These are phyloP conservation scores for Zygoascus sp. DNA, from an alignment of 1,139 yeast genomes.

Conservation along the genomic window DNA sequence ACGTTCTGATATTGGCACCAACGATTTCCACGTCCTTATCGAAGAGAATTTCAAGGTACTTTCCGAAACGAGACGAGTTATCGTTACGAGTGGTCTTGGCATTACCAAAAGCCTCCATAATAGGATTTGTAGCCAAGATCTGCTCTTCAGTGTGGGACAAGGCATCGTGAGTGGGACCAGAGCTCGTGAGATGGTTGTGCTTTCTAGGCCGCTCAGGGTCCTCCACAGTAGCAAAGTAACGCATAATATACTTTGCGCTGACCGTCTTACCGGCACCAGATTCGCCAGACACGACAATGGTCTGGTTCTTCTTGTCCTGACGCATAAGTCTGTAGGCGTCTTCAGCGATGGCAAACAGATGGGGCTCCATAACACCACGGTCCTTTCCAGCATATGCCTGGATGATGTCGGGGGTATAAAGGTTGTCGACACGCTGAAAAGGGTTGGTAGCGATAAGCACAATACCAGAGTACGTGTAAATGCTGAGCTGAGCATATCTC, in stretches of 20 bases:
- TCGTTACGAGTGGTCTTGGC: constrained; percentile 95
- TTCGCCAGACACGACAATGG: constrained; percentile 96
- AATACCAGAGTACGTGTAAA: constrained; percentile 94
- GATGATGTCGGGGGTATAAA: constrained; percentile 86
- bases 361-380: constrained; percentile 94
- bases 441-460: constrained; percentile 97
- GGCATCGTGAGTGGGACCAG: constrained; percentile 43
- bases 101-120: constrained; percentile 95
- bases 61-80: constrained; percentile 98
- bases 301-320: constrained; percentile 77
- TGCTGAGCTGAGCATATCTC: constrained; percentile 82
- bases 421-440: constrained; percentile 83
- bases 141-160: constrained; percentile 92
- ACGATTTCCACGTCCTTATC: constrained; percentile 80
- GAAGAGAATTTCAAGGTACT: constrained; percentile 88
- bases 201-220: constrained; percentile 45
- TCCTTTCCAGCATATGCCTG: constrained; percentile 91
- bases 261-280: constrained; percentile 99
- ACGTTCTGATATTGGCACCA: constrained; percentile 94
- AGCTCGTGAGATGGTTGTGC: constrained; percentile 6
- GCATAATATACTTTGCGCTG: constrained; percentile 94
- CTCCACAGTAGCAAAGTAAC: constrained; percentile 95
- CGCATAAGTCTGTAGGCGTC: constrained; percentile 97
- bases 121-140: constrained; percentile 92
- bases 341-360: constrained; percentile 95